Base-by-base conservation (phyloP, 129 eudicot genomes). In the Tagetes patula region DNA sequence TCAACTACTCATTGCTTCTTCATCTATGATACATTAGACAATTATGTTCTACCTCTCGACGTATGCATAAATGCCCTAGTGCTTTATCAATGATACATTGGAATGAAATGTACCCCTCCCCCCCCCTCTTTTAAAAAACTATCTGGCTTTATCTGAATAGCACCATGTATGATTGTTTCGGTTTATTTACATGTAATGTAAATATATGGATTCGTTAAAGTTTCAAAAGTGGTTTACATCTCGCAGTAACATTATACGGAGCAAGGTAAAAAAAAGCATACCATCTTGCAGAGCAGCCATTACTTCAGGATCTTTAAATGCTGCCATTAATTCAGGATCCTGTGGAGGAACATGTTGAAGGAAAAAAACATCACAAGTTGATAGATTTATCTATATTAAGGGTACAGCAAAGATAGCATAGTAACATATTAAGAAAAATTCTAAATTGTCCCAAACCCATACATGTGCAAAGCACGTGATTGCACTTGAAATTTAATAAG, bases 271-370 rank as follows among this genome's bases (percentile, higher is more conserved):
- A 11, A 41, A 77, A 43, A 5, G 64, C 37, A 56, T 83, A 95
- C 99, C 99, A 85, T 95, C 99, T 83, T 91, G 94, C 42, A 95
- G 90, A 59, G 99, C 99, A 79, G 91, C 97, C 99, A 91, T 91
- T 59, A 91, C 89, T 80, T 95, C 99, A 53, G 99, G 97, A 79
- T 95, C 99, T 71, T 87, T 76, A 70, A 95, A 90, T 48, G 97
- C 97, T 3, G 90, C 86, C 96, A 95, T 88, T 75, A 95, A 77
- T 79, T 95, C 99, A 69, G 97, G 99, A 56, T 95, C 99, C 99
- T 95, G 88, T 45, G 27, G 14, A 45, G 75, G 50, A 46, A 11
- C 2, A 54, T 14, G 33, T 5, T 59, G 34, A 62, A 36, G 38
- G 27, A 5, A 45, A 59, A 8, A 14, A 43, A 42, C n/a, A 42